phyloP scores from a whole-genome alignment of 257 asterid species.

The Capsicum chinense region DNA sequence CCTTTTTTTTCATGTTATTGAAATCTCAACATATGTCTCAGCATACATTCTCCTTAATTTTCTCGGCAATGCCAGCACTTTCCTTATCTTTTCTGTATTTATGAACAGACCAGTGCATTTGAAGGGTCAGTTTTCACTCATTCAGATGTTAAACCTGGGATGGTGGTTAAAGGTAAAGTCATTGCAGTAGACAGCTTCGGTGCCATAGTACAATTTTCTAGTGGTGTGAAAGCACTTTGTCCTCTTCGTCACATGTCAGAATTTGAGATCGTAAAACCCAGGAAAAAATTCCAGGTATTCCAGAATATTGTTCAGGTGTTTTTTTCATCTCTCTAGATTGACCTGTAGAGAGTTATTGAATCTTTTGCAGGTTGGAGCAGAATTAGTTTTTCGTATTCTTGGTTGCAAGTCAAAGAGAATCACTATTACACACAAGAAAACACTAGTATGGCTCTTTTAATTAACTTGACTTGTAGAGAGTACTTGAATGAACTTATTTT shows the following conservation, averaged over 20 bases:
- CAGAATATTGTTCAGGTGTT: conserved; percentile 32
- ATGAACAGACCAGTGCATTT: conserved; percentile 80
- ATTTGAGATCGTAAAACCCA: conserved; percentile 90
- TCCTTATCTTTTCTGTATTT: conserved; percentile 29
- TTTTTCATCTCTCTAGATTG: conserved; percentile 31
- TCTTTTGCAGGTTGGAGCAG: conserved; percentile 78
- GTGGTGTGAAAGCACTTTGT: conserved; percentile 96
- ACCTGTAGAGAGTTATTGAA: conserved; percentile 28
- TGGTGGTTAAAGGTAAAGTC: conserved; percentile 95
- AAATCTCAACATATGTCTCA: neutral
- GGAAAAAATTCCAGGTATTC: conserved; percentile 90
- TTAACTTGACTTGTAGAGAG: conserved; percentile 25
- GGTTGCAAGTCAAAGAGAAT: conserved; percentile 99
- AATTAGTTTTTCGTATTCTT: conserved; percentile 84
- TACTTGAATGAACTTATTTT: neutral
- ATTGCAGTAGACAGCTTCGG: conserved; percentile 78
- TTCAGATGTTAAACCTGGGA: conserved; percentile 97
- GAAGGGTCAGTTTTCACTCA: conserved; percentile 94
- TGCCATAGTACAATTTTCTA: conserved; percentile 85
- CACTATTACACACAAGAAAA: conserved; percentile 94
- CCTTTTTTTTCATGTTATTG: conserved; percentile 5
- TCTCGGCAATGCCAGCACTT: conserved; percentile 18
- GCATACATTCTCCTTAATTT: conserved; percentile 7
- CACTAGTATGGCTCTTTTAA: conserved; percentile 69
- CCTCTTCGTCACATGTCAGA: conserved; percentile 99